phyloP scores from a whole-genome alignment of 2,329 filamentous ascomycete genomes.

The Bipolaris bicolor region DNA sequence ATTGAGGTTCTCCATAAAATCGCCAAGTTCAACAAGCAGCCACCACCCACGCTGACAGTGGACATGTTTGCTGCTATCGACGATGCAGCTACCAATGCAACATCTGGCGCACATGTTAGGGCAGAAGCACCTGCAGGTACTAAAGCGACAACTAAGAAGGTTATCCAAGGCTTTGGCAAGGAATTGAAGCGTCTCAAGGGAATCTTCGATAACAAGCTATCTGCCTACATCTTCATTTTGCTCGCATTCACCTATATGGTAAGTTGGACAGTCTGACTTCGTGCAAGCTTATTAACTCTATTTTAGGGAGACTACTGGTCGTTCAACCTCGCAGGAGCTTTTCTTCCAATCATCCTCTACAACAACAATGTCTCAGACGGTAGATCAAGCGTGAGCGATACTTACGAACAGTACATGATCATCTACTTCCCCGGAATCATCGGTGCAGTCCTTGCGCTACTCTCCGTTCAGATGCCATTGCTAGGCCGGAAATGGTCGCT shows the following conservation, averaged over 20 bases:
- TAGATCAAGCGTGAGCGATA: slow-evolving; percentile 30
- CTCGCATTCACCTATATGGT: slow-evolving; percentile 38
- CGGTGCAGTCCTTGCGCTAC: slow-evolving; percentile 31
- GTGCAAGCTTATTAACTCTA: no score
- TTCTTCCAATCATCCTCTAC: slow-evolving; percentile 36
- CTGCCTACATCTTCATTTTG: slow-evolving; percentile 34
- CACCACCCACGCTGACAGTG: slow-evolving; percentile 30
- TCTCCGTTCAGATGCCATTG: slow-evolving; percentile 35
- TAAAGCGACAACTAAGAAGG: slow-evolving; percentile 28
- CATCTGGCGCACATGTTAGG: background rate
- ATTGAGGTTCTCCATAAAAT: slow-evolving; percentile 38
- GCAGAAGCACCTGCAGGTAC: slow-evolving; percentile 11
- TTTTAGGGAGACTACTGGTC: slow-evolving; percentile 41
- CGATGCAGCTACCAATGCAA: slow-evolving; percentile 14
- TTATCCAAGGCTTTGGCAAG: slow-evolving; percentile 28
- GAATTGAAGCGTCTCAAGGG: slow-evolving; percentile 36
- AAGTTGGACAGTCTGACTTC: background rate
- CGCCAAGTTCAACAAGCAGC: slow-evolving; percentile 36
- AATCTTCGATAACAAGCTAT: slow-evolving; percentile 36
- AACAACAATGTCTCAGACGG: slow-evolving; percentile 38
- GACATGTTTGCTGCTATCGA: slow-evolving; percentile 38
- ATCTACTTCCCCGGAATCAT: slow-evolving; percentile 40
- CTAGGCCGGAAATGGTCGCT: slow-evolving; percentile 39
- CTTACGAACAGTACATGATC: slow-evolving; percentile 40
- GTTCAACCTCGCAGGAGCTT: slow-evolving; percentile 37